Percentiles rank a stretch among this genome's conserved stretches.
Conservation (phyloP, 2,329 filamentous ascomycete genomes). For the Diaporthe capsici region DNA sequence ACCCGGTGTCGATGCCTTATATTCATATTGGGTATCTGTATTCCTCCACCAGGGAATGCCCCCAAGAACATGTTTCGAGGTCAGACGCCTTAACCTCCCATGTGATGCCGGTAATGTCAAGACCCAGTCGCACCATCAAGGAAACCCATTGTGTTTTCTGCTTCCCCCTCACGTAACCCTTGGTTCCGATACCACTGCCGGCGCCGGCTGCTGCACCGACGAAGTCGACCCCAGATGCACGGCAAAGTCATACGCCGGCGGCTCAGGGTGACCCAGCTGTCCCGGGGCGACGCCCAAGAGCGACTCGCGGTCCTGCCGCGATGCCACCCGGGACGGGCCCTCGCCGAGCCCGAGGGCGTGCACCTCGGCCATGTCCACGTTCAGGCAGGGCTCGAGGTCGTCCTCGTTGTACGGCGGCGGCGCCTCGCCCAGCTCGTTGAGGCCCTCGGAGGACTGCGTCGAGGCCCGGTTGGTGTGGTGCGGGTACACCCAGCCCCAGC, state of each 20-base stretch:
- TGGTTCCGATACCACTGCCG: background rate
- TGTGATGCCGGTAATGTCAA: background rate
- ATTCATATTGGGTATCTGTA: conserved; percentile 22
- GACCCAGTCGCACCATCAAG: too few species aligned
- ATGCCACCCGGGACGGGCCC: conserved; percentile 3
- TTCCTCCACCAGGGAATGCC: background rate
- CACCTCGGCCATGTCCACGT: conserved; percentile 11
- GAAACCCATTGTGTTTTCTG: too few species aligned
- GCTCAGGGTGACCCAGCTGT: background rate
- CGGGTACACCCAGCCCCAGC: conserved; percentile 29
- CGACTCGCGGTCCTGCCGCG: conserved; percentile 22
- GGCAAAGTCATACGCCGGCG: conserved; percentile 31
- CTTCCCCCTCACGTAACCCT: background rate
- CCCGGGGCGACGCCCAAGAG: background rate
- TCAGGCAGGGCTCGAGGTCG: conserved; percentile 13
- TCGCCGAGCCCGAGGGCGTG: background rate
- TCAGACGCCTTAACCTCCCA: background rate
- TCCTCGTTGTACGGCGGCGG: conserved; percentile 46
- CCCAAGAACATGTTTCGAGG: background rate
- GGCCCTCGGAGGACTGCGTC: conserved; percentile 43
- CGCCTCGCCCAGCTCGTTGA: conserved; percentile 48
- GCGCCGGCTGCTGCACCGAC: conserved; percentile 1
- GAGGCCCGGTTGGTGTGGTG: background rate
- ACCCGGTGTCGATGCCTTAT: conserved; percentile 10
- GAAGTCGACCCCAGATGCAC: background rate